These are phyloP conservation scores for Neobulgaria alba DNA, from an alignment of 2,329 filamentous ascomycete genomes.

Conservation along the genomic window DNA sequence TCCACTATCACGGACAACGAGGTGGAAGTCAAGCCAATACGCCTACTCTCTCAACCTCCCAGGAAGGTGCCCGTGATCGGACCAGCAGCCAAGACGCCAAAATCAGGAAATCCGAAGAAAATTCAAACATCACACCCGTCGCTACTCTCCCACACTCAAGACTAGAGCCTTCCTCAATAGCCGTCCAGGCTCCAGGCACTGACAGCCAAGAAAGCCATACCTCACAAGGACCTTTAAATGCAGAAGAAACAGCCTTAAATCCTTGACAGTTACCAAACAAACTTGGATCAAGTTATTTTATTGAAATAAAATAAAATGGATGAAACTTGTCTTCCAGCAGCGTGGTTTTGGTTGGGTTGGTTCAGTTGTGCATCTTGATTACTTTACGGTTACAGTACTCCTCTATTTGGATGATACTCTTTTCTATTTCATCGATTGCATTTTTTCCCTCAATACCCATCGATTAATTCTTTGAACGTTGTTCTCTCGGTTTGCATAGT, in stretches of 20 bases:
- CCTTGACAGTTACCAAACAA: too few relatives aligned
- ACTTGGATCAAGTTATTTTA: too few relatives aligned
- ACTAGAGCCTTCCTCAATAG: constrained; percentile 12
- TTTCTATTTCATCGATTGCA: constrained; percentile 2
- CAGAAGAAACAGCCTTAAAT: constrained; percentile 7
- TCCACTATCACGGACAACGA: constrained; percentile 59
- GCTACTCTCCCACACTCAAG: constrained; percentile 20
- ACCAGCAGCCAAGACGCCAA: constrained; percentile 22
- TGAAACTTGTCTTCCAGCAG: too few relatives aligned
- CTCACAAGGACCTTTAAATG: constrained; percentile 18
- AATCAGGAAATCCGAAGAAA: constrained; percentile 17
- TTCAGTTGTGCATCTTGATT: not conserved
- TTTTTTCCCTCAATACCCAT: not conserved
- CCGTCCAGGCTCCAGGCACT: constrained; percentile 16
- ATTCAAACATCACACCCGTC: constrained; percentile 16
- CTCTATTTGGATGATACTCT: not conserved
- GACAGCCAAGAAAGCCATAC: constrained; percentile 19
- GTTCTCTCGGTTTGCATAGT: too few relatives aligned
- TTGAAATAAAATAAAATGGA: too few relatives aligned
- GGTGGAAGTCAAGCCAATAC: constrained; percentile 61
- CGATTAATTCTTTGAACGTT: not conserved
- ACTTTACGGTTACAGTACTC: not conserved
- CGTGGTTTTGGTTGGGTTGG: too few relatives aligned
- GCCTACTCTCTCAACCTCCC: constrained; percentile 37
- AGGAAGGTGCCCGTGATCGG: constrained; percentile 20